Base-by-base conservation (phyloP, 2,329 filamentous ascomycete genomes). In the Diaporthe destruens region DNA sequence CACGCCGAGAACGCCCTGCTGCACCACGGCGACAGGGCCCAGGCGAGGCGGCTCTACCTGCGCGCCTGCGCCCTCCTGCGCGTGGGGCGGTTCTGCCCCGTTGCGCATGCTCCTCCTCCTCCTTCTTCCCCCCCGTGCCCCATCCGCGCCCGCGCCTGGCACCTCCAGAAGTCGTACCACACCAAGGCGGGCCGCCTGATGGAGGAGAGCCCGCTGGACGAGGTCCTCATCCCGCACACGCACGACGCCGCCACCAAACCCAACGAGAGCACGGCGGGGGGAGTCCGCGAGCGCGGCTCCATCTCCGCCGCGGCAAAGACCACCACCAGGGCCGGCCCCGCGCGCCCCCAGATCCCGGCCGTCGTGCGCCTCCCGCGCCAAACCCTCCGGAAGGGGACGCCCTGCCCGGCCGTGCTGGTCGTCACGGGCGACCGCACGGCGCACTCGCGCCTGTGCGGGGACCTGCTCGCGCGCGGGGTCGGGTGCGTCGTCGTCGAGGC, bases 41-140 rank as follows among this genome's bases (percentile, higher is more conserved):
- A 85, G 54, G 91, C 92, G 0, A n/a, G n/a, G 88, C 87, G 5
- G 87, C 87, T 92, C 23, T 93, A 91, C 42, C 71, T 74, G 6
- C 89, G 92, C 32, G 91, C 91, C 3, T 92, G 92, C 29, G 89
- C 91, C 36, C 86, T 95, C 18, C 91, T 93, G 80, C 88, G 93
- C 65, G 94, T 94, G 75, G 87, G 91, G 0, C 87, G 93, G 23
- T 94, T n/a, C n/a, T n/a, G n/a, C n/a, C n/a, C n/a, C n/a, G n/a
- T n/a, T n/a, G n/a, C n/a, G n/a, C n/a, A n/a, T n/a, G 94, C 78
- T 92, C 93, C 3, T 39, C 18, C 6, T 0, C 5, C 1, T 8
- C 47, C 12, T 11, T 7, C 8, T 11, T 42, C 3, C 32, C 69
- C 29, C 29, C 29, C 82, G 54, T 71, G 68, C 7, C 78, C 80